phyloP scores from a whole-genome alignment of 2,329 filamentous ascomycete species.

The Tolypocladium ovalisporum region DNA sequence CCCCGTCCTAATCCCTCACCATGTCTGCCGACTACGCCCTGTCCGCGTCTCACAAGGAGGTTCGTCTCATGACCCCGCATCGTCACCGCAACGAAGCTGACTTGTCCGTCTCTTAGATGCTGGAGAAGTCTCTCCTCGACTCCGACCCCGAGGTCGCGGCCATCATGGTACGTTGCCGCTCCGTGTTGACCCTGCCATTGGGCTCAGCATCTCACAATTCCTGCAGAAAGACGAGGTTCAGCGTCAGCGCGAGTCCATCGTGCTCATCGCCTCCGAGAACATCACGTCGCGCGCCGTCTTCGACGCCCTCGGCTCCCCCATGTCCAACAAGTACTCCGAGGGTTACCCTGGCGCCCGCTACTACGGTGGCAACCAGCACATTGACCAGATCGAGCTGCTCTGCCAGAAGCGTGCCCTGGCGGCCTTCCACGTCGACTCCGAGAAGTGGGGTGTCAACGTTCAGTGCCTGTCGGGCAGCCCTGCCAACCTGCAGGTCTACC shows the following conservation, averaged over 20 bases:
- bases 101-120: constrained; percentile 49
- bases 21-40: constrained; percentile 41
- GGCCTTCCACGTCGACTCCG: constrained; percentile 75
- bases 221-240: constrained; percentile 78
- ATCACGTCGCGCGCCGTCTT: constrained; percentile 97
- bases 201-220: constrained; percentile 16
- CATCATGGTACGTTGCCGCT: constrained; percentile 68
- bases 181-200: not conserved
- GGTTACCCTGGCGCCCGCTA: constrained; percentile 96
- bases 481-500: constrained; percentile 96
- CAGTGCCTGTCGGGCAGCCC: constrained; percentile 88
- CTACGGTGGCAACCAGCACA: constrained; percentile 98
- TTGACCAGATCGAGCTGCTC: constrained; percentile 88
- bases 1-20: constrained; percentile 10
- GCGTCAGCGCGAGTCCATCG: constrained; percentile 96
- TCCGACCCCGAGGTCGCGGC: constrained; percentile 87
- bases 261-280: constrained; percentile 98
- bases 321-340: constrained; percentile 99
- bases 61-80: constrained; percentile 18
- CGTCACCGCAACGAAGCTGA: constrained; percentile 1
- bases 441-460: constrained; percentile 98
- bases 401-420: constrained; percentile 91
- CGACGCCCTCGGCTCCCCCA: constrained; percentile 87
- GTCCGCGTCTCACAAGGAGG: constrained; percentile 43
- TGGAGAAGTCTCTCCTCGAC: constrained; percentile 88